phyloP scores from a whole-genome alignment of 1,284 basidiomycete genomes.

The Baeospora myosura region DNA sequence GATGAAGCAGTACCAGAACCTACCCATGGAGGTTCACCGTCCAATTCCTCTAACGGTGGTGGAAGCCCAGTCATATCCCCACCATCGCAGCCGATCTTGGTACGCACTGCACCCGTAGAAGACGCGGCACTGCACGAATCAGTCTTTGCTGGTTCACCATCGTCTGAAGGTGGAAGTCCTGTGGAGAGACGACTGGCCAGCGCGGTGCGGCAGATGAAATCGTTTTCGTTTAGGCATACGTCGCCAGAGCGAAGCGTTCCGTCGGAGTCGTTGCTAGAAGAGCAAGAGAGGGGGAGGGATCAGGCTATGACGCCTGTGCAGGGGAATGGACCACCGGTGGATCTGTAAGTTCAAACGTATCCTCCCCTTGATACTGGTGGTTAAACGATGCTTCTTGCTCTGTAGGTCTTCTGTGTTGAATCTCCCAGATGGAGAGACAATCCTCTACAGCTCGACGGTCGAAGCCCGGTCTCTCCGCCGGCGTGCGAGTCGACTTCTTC shows the following conservation, averaged over 20 bases:
- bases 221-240: not conserved
- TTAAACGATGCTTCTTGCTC: constrained; percentile 3
- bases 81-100: no score
- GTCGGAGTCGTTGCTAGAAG: not conserved
- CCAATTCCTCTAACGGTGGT: constrained; percentile 4
- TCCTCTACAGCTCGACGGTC: constrained; percentile 46
- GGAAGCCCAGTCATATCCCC: not conserved
- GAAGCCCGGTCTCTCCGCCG: constrained; percentile 48
- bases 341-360: constrained; percentile 17
- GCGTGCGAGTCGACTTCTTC: constrained; percentile 54
- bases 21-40: constrained; percentile 5
- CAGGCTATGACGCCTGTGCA: constrained; percentile 51
- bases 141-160: constrained; percentile 1
- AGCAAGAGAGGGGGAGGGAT: constrained; percentile 41
- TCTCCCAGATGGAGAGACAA: constrained; percentile 34
- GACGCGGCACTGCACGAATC: no score
- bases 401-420: constrained; percentile 35
- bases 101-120: no score
- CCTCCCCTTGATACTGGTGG: not conserved
- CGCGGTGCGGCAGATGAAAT: not conserved
- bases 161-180: constrained; percentile 10
- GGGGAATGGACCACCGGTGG: constrained; percentile 32
- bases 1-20: constrained; percentile 8
- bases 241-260: not conserved
- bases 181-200: constrained; percentile 7